Evolutionary conservation across 495 filamentous ascomycete genomes (phyloP), one percentile per base, ranked within the genome.

Genomic region (Penicillium ucsense): DNA sequence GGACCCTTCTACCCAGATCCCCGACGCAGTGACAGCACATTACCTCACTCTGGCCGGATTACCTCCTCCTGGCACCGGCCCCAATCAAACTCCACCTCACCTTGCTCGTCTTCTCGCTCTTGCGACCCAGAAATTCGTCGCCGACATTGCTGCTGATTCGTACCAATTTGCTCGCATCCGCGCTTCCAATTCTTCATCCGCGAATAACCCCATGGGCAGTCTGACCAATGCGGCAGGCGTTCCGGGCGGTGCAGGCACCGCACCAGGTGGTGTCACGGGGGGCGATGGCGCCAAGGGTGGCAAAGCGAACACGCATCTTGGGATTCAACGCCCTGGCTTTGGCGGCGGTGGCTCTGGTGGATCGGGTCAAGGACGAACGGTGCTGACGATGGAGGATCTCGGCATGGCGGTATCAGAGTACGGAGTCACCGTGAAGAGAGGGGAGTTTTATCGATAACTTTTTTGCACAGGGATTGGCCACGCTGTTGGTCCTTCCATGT

Each of bases 341-440:
- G 92, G 89, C 8, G 91, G 89, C 55, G 92, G 91, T 51, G 92
- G 91, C 0, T 86, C 86, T 43, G 94, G 89, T 28, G 88, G 90
- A 0, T 85, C 84, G 37, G 72, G 71, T 5, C 87, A 92, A 67
- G 92, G 91, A 36, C 78, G 91, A 43, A 96, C 92, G 34, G 92
- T 98, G 52, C 69, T 98, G 48, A 97, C 94, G 5, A 97, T 98
- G 92, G 92, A 98, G 70, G 92, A 98, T 75, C 63, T 98, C 58
- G 92, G 92, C 3, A 95, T 94, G 85, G 92, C 92, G 5, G 92
- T 96, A 12, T 84, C 86, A 0, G 92, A 97, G 70, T 97, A 95
- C 70, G 92, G 94, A 0, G 89, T 97, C 43, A 97, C 94, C 65
- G 85, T 96, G 8, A 94, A 90, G 80, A 73, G 92, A 48, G 91